These are phyloP conservation scores for Ophiostoma novo-ulmi DNA, from an alignment of 2,329 filamentous ascomycete genomes.

Conservation along the genomic window DNA sequence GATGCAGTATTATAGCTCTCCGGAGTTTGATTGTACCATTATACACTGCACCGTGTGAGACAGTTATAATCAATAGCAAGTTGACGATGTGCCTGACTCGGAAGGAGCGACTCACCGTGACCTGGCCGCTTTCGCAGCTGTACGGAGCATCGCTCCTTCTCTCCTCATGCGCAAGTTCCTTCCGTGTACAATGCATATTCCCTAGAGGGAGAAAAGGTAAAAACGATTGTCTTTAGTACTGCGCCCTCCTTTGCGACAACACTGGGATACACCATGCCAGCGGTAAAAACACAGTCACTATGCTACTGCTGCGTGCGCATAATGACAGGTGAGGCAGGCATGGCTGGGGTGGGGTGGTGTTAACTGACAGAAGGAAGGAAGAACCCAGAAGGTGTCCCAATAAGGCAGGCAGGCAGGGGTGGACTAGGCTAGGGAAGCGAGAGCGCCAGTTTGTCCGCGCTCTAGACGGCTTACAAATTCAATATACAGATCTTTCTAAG, in stretches of 20 bases:
- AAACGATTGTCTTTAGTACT: neutral
- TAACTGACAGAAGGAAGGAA: slow-evolving; percentile 10
- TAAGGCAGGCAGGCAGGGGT: neutral
- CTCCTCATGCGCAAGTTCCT: neutral
- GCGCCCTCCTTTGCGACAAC: neutral
- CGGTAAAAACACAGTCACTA: neutral
- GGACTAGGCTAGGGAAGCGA: neutral
- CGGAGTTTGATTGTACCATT: neutral
- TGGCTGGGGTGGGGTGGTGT: neutral
- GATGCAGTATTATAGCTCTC: neutral
- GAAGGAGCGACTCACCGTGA: slow-evolving; percentile 1
- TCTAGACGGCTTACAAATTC: slow-evolving; percentile 31
- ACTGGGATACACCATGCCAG: neutral
- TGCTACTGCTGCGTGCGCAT: neutral
- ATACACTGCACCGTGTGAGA: neutral
- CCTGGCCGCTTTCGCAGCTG: slow-evolving; percentile 2
- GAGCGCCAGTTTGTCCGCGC: slow-evolving; percentile 16
- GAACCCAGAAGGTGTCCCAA: neutral
- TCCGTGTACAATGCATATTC: no score
- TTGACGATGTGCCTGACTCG: neutral
- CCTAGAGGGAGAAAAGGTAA: neutral
- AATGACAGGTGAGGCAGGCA: neutral
- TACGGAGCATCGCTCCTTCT: neutral
- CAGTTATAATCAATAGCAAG: neutral
- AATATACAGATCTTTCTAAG: slow-evolving; percentile 24